Evolutionary conservation across 257 asterid species (phyloP).

Genomic region (Sherardia arvensis): DNA sequence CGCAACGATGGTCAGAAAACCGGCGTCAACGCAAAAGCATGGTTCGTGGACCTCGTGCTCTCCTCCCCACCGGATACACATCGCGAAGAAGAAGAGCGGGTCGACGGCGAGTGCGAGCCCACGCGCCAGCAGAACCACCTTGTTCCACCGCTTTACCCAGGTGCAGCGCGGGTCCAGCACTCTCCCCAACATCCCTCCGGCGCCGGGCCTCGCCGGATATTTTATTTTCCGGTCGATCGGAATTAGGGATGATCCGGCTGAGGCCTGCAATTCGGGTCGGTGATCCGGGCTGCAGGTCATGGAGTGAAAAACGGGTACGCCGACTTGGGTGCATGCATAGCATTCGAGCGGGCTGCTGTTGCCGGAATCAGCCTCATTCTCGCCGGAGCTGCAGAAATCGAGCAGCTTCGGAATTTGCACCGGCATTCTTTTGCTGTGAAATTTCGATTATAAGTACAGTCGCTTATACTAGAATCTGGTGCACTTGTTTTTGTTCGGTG

Average conservation of each 20-base stretch:
- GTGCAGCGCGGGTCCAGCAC: constrained; percentile 80
- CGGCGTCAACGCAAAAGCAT: constrained; percentile 62
- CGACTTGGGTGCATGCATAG: constrained; percentile 15
- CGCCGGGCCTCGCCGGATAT: background rate
- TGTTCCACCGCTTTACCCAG: constrained; percentile 89
- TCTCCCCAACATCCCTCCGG: constrained; percentile 22
- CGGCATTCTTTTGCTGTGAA: background rate
- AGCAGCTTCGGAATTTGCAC: background rate
- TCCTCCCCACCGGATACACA: constrained; percentile 56
- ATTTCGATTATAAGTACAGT: background rate
- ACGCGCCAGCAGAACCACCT: constrained; percentile 74
- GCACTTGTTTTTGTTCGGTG: background rate
- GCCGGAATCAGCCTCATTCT: background rate
- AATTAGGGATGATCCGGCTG: constrained; percentile 74
- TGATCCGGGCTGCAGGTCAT: constrained; percentile 14
- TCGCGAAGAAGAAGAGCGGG: constrained; percentile 77
- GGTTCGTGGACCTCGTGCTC: constrained; percentile 56
- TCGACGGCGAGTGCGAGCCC: constrained; percentile 89
- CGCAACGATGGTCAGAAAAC: constrained; percentile 48
- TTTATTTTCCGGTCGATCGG: constrained; percentile 31
- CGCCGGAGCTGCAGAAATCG: background rate
- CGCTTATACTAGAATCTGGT: background rate
- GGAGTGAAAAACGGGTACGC: constrained; percentile 13
- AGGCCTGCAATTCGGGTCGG: constrained; percentile 88
- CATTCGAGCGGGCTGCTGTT: background rate